Conservation (phyloP, 2,329 filamentous ascomycete genomes). For the Ceratocystis diversiconidia region DNA sequence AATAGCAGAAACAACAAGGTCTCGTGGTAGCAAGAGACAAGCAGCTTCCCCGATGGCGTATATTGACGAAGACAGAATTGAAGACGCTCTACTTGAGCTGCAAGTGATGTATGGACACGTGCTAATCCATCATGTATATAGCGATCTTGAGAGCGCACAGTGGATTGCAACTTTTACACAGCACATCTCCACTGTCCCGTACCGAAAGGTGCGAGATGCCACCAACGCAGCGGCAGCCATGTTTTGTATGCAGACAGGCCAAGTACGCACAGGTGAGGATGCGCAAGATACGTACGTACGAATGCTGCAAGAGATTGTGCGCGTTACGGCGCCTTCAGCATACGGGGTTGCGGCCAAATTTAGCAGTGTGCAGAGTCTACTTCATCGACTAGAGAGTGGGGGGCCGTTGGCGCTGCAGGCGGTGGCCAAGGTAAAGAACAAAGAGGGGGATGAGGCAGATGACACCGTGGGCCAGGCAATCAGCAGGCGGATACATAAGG, state of each 20-base stretch:
- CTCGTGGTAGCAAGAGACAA: slow-evolving; percentile 24
- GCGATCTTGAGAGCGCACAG: slow-evolving; percentile 49
- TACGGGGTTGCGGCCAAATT: slow-evolving; percentile 53
- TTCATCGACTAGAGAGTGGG: slow-evolving; percentile 41
- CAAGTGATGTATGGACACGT: slow-evolving; percentile 49
- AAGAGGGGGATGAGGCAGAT: slow-evolving; percentile 42
- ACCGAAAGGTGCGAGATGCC: slow-evolving; percentile 42
- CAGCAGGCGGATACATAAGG: slow-evolving; percentile 43
- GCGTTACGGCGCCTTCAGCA: slow-evolving; percentile 58
- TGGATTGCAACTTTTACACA: slow-evolving; percentile 65
- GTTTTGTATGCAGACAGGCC: slow-evolving; percentile 69
- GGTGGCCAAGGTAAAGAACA: slow-evolving; percentile 43
- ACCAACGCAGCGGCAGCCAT: slow-evolving; percentile 38
- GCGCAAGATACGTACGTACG: slow-evolving; percentile 52
- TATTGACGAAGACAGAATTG: slow-evolving; percentile 53
- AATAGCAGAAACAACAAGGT: slow-evolving; percentile 20
- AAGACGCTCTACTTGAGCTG: slow-evolving; percentile 55
- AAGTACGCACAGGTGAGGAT: slow-evolving; percentile 56
- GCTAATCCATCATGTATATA: slow-evolving; percentile 54
- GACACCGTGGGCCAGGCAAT: slow-evolving; percentile 42
- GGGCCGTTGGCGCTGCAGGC: slow-evolving; percentile 50
- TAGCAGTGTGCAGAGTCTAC: slow-evolving; percentile 40
- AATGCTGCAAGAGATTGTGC: slow-evolving; percentile 62
- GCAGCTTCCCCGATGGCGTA: slow-evolving; percentile 21
- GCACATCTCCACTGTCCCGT: slow-evolving; percentile 63